Evolutionary conservation across 2,329 filamentous ascomycete species (phyloP).

Genomic region (Rhynchosporium agropyri): DNA sequence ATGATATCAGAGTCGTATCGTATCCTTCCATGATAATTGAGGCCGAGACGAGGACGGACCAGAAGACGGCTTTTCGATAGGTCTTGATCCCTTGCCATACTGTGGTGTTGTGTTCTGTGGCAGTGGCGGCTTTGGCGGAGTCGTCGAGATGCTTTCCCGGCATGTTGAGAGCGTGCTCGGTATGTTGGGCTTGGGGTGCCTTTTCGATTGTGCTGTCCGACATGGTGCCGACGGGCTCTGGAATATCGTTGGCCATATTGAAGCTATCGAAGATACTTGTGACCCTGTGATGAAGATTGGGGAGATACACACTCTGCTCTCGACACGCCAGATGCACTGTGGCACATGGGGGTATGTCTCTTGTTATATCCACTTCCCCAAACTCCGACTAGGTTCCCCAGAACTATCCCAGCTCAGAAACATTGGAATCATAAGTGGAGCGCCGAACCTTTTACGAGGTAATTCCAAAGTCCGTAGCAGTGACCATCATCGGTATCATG

Average conservation of each 20-base stretch:
- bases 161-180: constrained; percentile 9
- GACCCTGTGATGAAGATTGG: not conserved
- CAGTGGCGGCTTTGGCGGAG: constrained; percentile 8
- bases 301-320: no score
- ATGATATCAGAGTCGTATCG: constrained; percentile 44
- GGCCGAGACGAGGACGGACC: constrained; percentile 31
- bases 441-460: no score
- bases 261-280: no score
- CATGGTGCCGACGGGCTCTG: not conserved
- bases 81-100: constrained; percentile 24
- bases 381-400: not conserved
- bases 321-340: no score
- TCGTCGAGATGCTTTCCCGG: constrained; percentile 10
- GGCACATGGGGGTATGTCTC: not conserved
- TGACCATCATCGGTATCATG: not conserved
- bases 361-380: constrained; percentile 2
- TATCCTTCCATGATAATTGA: constrained; percentile 44
- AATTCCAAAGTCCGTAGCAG: no score
- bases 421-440: not conserved
- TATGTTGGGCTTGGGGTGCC: constrained; percentile 3
- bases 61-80: constrained; percentile 65
- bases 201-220: constrained; percentile 12
- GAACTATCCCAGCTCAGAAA: not conserved
- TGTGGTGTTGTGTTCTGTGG: constrained; percentile 9
- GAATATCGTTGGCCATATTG: not conserved